Evolutionary conservation across 2,329 filamentous ascomycete genomes (phyloP), one percentile per base, ranked within the genome.

Genomic region (Penicillium janthinellum): DNA sequence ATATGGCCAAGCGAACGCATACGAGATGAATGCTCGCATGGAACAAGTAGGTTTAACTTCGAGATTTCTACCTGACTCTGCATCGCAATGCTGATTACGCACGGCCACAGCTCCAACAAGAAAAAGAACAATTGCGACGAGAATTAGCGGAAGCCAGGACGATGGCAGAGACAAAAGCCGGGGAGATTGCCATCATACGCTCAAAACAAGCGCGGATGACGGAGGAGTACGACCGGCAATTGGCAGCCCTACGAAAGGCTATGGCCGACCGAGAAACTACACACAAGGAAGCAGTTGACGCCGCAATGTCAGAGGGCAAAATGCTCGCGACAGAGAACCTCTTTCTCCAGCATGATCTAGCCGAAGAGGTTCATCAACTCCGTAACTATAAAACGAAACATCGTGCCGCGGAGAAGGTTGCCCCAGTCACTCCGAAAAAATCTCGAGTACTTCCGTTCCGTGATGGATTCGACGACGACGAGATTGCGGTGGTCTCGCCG

Each of bases 401-500:
- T 34, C 72, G 70, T 48, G 39, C 63, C 17, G 70, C 73, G 14
- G 77, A 77, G 15, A 76, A 72, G 55, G 58, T 64, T 25, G 77
- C 74, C 41, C 81, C 81, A 1, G 69, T 75, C 1, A 86, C 84
- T 1, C 84, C 84, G 0, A 83, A 74, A 60, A 84, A 81, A 64
- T 72, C 75, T n/a, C 79, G 76, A 61, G 71, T 72, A 6, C 72
- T 81, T 0, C 79, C 80, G 2, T 79, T 84, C 38, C 80, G 85
- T 15, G 86, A 89, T 75, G 86, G 86, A 17, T 89, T 89, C 67
- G 84, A 88, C 57, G 84, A 88, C 63, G 81, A 83, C 57, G 84
- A 88, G 67, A 80, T 88, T 8, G 73, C 82, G 57, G 77, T 82
- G 62, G 71, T 80, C 1, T 87, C 85, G 2, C 85, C 85, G 4